Conservation (phyloP, 148 eudicot genomes). For the Rhododendron simsii region DNA sequence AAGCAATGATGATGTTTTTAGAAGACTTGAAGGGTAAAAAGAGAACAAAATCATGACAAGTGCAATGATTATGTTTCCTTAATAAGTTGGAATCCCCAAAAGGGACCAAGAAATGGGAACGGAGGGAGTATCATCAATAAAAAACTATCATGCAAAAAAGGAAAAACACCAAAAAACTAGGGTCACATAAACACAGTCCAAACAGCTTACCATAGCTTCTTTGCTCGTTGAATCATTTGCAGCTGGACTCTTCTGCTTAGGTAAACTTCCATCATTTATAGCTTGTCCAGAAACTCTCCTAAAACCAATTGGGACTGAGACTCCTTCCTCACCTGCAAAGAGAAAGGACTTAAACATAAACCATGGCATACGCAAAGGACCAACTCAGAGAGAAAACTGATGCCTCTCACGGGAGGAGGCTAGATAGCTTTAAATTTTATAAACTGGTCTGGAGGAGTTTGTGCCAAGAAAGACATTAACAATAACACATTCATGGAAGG, state of each 20-base stretch:
- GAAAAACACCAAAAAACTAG: background rate
- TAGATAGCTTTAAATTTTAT: background rate
- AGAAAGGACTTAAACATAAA: background rate
- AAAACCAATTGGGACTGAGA: slow-evolving; percentile 40
- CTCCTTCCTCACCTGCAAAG: slow-evolving; percentile 61
- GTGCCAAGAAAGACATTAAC: background rate
- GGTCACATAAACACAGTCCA: background rate
- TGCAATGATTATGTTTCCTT: background rate
- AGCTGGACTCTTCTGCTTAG: slow-evolving; percentile 75
- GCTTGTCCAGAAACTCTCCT: slow-evolving; percentile 54
- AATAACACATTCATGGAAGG: background rate
- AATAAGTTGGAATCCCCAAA: background rate
- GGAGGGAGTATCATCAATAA: background rate
- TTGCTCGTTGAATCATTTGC: slow-evolving; percentile 67
- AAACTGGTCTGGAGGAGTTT: background rate
- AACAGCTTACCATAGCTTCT: slow-evolving; percentile 55
- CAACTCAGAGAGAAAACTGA: background rate
- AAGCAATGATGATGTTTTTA: background rate
- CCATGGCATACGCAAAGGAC: background rate
- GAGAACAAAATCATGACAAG: background rate
- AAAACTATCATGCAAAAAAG: background rate
- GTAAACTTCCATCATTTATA: slow-evolving; percentile 47
- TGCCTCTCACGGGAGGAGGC: background rate
- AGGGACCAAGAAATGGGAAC: background rate
- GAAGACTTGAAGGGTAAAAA: background rate